These are phyloP conservation scores for Endocalyx cinctus DNA, from an alignment of 2,329 filamentous ascomycete species.

Conservation along the genomic window DNA sequence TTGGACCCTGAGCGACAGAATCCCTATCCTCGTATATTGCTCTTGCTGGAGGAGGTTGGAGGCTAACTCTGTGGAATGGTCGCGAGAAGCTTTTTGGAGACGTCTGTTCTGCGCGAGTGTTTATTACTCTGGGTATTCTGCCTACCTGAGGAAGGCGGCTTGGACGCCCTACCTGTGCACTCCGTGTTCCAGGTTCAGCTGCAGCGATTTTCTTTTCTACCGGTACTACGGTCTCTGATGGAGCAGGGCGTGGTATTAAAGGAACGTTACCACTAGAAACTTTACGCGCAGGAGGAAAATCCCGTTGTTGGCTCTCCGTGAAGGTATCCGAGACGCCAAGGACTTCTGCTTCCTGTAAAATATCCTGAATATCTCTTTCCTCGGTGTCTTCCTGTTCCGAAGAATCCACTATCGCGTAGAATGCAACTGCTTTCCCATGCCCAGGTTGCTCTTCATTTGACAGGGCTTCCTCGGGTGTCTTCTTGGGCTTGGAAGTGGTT, in stretches of 20 bases:
- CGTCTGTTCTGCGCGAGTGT: constrained; percentile 59
- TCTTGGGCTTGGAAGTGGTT: constrained; percentile 30
- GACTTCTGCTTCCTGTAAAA: constrained; percentile 46
- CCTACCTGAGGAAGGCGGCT: constrained; percentile 77
- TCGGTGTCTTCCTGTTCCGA: constrained; percentile 45
- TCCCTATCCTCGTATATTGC: constrained; percentile 28
- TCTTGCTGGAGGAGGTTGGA: constrained; percentile 31
- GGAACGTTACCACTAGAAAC: too few relatives aligned
- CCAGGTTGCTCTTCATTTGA: constrained; percentile 44
- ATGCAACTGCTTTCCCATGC: constrained; percentile 49
- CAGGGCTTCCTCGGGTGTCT: constrained; percentile 34
- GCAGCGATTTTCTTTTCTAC: not conserved
- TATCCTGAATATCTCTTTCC: constrained; percentile 39
- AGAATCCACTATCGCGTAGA: constrained; percentile 59
- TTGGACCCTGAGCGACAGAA: constrained; percentile 46
- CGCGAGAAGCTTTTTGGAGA: constrained; percentile 80
- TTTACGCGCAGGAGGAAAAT: too few relatives aligned
- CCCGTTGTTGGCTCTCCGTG: too few relatives aligned
- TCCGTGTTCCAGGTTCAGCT: too few relatives aligned
- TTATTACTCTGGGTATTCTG: constrained; percentile 78
- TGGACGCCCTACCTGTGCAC: constrained; percentile 36
- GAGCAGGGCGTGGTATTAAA: too few relatives aligned
- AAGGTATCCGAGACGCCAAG: constrained; percentile 21
- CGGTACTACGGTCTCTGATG: too few relatives aligned
- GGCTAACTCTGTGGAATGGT: constrained; percentile 62